Evolutionary conservation across 2,329 filamentous ascomycete genomes (phyloP), one percentile per base, ranked within the genome.

Genomic region (Aspergillus sojae): DNA sequence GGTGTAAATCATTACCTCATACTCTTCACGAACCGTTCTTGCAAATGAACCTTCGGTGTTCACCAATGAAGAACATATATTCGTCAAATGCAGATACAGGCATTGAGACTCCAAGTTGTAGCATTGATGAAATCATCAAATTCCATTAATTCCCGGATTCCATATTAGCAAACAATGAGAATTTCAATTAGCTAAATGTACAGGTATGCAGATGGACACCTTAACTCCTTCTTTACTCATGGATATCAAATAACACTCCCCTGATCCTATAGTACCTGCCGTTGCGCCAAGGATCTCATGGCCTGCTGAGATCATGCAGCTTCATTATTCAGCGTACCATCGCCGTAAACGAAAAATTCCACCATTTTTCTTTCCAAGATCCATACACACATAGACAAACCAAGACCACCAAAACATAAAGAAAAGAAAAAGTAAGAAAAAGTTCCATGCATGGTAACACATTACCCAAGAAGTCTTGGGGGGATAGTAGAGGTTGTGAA

Each of bases 221-320:
- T 28, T 36, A 66, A 67, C 65, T 65, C 65, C 65, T 50, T 60
- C 39, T 55, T 34, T 58, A 48, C 56, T 54, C 57, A 32, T 50
- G 63, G 63, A 66, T 62, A 66, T 66, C 52, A 57, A 41, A 34
- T 30, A 34, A 48, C 19, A 55, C n/a, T 19, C 52, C 52, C 16
- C 32, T 50, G 50, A 21, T 46, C 36, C 61, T 32, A 56, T 48
- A 62, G 46, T 28, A 58, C 46, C 55, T 58, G 43, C 54, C 60
- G 39, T 53, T 59, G 50, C 61, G 56, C 61, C 61, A 62, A 32
- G 50, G 53, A 62, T 55, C 61, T 55, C 59, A 57, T 61, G 43
- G 28, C 54, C 59, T 21, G 52, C 52, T 55, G 52, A 55, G 52
- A 55, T 39, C 52, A 55, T 39, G 52, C 32, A 55, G 52, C 52